Evolutionary conservation across 1,284 basidiomycete species (phyloP), one percentile per base, ranked within the genome.

Genomic region (Termitomyces sp.): DNA sequence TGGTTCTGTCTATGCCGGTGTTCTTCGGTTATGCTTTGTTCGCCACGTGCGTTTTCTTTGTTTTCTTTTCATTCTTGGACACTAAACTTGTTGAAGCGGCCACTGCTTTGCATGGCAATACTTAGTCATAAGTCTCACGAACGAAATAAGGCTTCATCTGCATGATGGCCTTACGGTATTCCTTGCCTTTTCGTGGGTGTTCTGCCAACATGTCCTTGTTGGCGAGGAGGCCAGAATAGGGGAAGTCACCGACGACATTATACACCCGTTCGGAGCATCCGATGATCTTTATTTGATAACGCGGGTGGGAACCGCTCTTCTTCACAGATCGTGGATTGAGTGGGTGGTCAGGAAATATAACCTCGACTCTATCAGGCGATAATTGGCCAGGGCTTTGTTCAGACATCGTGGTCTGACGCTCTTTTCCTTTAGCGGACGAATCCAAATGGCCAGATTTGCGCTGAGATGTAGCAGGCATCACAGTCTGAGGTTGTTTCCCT

Each of bases 1-100:
- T 62, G 93, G 93, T 8, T 92, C 84, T 67, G 78, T 93, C 59
- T 96, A 86, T 66, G 93, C 91, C n/a, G 91, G 83, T 63, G 80
- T 93, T 28, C 76, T 90, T 45, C 80, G 93, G 59, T 74, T 95
- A 42, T 76, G 79, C 62, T 93, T 95, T 64, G 93, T 96, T 46
- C 93, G 96, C 69, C 93, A 96, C 70, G 88, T 89, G 65, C 60
- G 85, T 80, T 21, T 52, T 47, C 16, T 3, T 14, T 38, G 38
- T 47, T 40, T 43, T 5, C 8, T 13, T 55, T 51, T 28, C 46
- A 42, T 35, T 49, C 11, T 44, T 18, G 16, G 53, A 24, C 39
- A n/a, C n/a, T n/a, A n/a, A n/a, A n/a, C n/a, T n/a, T n/a, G n/a
- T n/a, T n/a, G n/a, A n/a, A n/a, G n/a, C n/a, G n/a, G n/a, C n/a